These are phyloP conservation scores for Trametes cinnabarina DNA, from an alignment of 768 basidiomycete genomes.

Conservation along the genomic window DNA sequence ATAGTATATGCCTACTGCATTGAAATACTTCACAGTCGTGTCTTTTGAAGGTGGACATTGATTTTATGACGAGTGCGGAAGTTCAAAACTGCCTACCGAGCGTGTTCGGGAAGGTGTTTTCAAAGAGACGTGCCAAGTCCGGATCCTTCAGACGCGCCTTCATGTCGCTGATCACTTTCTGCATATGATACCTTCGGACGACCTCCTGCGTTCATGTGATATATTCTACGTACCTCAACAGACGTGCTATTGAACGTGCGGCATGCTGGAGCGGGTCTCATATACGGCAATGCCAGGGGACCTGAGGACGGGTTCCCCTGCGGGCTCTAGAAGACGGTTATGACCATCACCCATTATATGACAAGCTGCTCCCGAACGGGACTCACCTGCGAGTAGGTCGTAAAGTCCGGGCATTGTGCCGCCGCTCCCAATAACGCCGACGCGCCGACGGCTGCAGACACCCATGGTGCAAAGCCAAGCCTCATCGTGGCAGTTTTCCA, in stretches of 20 bases:
- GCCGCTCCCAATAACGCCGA: slow-evolving; percentile 20
- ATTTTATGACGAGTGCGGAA: too few relatives aligned
- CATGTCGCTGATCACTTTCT: slow-evolving; percentile 79
- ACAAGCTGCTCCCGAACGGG: slow-evolving; percentile 9
- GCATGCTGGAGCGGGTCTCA: slow-evolving; percentile 68
- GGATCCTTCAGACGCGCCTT: slow-evolving; percentile 69
- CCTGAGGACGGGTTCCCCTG: slow-evolving; percentile 63
- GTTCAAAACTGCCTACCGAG: slow-evolving; percentile 47
- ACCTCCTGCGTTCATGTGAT: not conserved
- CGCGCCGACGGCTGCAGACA: slow-evolving; percentile 23
- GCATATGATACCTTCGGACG: not conserved
- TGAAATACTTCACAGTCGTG: slow-evolving; percentile 78
- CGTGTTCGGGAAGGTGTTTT: slow-evolving; percentile 82
- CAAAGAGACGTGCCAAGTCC: slow-evolving; percentile 74
- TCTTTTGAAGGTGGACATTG: too few relatives aligned
- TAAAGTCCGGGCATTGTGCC: slow-evolving; percentile 59
- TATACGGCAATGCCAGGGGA: slow-evolving; percentile 62
- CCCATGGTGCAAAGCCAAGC: slow-evolving; percentile 22
- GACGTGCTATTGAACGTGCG: slow-evolving; percentile 74
- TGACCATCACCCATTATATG: slow-evolving; percentile 6
- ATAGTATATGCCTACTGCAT: slow-evolving; percentile 38
- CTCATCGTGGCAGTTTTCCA: slow-evolving; percentile 23
- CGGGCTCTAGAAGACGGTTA: slow-evolving; percentile 41
- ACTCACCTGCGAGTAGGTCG: slow-evolving; percentile 53
- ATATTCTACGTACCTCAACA: slow-evolving; percentile 55